A percentile compares a stretch with the other conserved stretches of the same genome.
These are phyloP conservation scores for Sergeia podlipaevii DNA, from an alignment of 208 protist genomes.

Conservation along the genomic window DNA sequence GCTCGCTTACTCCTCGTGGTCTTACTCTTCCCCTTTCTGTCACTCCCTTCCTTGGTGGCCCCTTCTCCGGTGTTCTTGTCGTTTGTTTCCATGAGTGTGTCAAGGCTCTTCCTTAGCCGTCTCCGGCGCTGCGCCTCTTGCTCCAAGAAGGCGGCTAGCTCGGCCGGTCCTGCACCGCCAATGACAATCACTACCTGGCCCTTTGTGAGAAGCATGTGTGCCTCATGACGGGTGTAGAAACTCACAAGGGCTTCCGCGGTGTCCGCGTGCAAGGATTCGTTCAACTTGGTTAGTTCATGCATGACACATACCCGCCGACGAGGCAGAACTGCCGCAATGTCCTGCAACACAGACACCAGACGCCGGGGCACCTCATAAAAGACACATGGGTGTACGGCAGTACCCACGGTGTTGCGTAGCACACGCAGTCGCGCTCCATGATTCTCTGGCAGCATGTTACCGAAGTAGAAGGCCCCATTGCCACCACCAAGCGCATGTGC, in stretches of 20 bases:
- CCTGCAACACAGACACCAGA: conserved; percentile 70
- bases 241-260: conserved; percentile 56
- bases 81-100: conserved; percentile 20
- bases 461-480: conserved; percentile 89
- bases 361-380: conserved; percentile 89
- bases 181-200: conserved; percentile 84
- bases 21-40: conserved; percentile 8
- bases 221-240: conserved; percentile 77
- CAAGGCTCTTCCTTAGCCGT: conserved; percentile 40
- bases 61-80: background rate
- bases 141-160: conserved; percentile 57
- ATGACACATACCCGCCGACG: conserved; percentile 69
- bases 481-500: no score
- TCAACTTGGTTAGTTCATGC: conserved; percentile 89
- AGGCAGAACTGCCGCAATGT: conserved; percentile 73
- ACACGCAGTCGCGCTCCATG: conserved; percentile 61
- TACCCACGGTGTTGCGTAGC: conserved; percentile 55
- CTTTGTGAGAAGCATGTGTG: conserved; percentile 60
- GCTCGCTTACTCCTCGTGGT: conserved; percentile 7
- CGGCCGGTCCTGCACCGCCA: conserved; percentile 52
- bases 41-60: background rate
- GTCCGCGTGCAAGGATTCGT: conserved; percentile 87
- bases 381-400: conserved; percentile 64
- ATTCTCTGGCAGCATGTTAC: conserved; percentile 70
- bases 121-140: conserved; percentile 50